phyloP scores from a whole-genome alignment of 305 asterid genomes.

The Plantago coronopus region DNA sequence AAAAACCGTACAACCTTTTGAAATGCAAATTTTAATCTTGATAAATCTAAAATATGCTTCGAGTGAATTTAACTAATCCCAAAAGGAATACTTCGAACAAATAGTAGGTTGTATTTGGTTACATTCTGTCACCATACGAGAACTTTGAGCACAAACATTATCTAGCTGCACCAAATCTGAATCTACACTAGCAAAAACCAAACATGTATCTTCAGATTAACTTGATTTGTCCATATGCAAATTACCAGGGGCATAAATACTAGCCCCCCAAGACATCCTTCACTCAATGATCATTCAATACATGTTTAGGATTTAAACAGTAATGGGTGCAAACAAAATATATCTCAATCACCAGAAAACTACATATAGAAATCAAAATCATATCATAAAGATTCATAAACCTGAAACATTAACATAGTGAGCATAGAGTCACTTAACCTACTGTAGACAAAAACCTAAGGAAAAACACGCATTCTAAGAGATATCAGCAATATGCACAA shows the following conservation, averaged over 20 bases:
- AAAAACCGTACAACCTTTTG: background rate
- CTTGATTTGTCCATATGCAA: too few relatives aligned
- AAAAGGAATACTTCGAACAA: slow-evolving; percentile 3
- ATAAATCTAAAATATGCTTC: background rate
- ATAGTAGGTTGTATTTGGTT: background rate
- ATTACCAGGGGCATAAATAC: too few relatives aligned
- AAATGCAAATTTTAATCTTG: background rate
- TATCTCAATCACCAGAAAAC: slow-evolving; percentile 4
- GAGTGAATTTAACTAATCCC: background rate
- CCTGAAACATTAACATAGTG: background rate
- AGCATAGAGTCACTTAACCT: background rate
- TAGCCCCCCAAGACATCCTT: too few relatives aligned
- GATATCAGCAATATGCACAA: background rate
- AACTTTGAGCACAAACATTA: background rate
- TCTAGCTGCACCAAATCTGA: background rate
- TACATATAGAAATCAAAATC: background rate
- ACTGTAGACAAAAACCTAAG: background rate
- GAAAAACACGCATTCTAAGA: background rate
- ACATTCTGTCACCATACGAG: background rate
- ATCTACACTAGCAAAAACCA: too few relatives aligned
- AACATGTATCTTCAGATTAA: too few relatives aligned
- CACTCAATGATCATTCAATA: background rate
- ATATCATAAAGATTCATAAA: background rate
- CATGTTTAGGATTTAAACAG: background rate
- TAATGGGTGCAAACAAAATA: background rate